A percentile compares a stretch with the other conserved stretches of the same genome.
Evolutionary conservation across 805 yeast genomes (phyloP).

Genomic region (Blastobotrys attinorum): DNA sequence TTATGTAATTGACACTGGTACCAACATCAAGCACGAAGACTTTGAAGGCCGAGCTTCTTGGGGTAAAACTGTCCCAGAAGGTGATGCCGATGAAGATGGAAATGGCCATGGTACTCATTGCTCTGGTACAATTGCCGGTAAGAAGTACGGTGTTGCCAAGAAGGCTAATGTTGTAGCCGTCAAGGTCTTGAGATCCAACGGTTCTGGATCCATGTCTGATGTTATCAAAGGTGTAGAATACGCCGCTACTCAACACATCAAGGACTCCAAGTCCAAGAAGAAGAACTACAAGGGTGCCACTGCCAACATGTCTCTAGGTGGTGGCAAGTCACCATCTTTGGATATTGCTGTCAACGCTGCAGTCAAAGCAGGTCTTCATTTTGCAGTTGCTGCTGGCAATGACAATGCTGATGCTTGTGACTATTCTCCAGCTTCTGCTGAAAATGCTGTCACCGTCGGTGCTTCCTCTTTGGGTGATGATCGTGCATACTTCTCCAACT

Average conservation of each 20-base stretch:
- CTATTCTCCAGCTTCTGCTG: conserved; percentile 55
- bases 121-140: conserved; percentile 57
- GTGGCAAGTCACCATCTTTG: conserved; percentile 47
- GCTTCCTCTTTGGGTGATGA: conserved; percentile 39
- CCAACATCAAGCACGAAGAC: conserved; percentile 41
- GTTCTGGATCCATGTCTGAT: conserved; percentile 53
- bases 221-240: conserved; percentile 56
- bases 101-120: conserved; percentile 64
- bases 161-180: conserved; percentile 51
- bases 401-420: conserved; percentile 54
- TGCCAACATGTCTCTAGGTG: conserved; percentile 57
- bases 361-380: conserved; percentile 46
- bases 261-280: conserved; percentile 32
- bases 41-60: conserved; percentile 54
- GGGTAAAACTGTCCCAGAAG: conserved; percentile 50
- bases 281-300: conserved; percentile 52
- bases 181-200: conserved; percentile 52
- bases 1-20: conserved; percentile 81
- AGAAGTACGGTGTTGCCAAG: conserved; percentile 54
- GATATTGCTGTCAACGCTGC: conserved; percentile 56
- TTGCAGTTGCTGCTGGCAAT: conserved; percentile 59
- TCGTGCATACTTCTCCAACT: conserved; percentile 47
- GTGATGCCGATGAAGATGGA: conserved; percentile 42
- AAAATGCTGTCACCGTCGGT: conserved; percentile 44
- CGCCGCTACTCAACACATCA: conserved; percentile 44